Percentiles rank a stretch among this genome's conserved stretches.
phyloP scores from a whole-genome alignment of 2,329 filamentous ascomycete genomes.

The Paraphoma chrysanthemicola region DNA sequence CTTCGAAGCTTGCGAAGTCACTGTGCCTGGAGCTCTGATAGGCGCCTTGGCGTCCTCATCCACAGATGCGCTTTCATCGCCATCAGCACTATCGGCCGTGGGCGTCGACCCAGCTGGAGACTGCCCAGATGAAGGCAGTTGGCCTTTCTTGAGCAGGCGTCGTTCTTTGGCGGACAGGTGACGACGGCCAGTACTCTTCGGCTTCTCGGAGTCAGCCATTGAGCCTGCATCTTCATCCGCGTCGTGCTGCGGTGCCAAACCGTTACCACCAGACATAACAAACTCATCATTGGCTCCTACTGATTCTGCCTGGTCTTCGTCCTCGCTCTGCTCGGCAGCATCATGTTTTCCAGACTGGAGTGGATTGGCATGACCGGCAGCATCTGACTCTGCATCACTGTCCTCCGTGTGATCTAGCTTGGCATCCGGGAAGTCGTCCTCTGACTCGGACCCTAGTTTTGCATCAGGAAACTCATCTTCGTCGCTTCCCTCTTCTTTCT shows the following conservation, averaged over 20 bases:
- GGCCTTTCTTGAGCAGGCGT: conserved; percentile 47
- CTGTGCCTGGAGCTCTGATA: conserved; percentile 31
- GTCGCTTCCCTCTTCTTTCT: conserved; percentile 40
- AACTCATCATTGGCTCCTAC: conserved; percentile 7
- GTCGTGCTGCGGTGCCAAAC: conserved; percentile 7
- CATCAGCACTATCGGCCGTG: conserved; percentile 19
- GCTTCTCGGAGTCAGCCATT: conserved; percentile 36
- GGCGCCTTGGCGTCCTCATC: conserved; percentile 22
- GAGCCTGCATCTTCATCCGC: conserved; percentile 36
- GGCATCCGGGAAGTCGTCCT: conserved; percentile 56
- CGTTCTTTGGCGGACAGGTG: conserved; percentile 50
- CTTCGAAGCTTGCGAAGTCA: conserved; percentile 37
- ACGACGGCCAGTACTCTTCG: conserved; percentile 30
- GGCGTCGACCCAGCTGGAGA: conserved; percentile 19
- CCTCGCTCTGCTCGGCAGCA: conserved; percentile 22
- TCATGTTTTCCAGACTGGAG: conserved; percentile 41
- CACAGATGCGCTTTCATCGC: conserved; percentile 42
- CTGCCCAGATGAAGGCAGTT: conserved; percentile 22
- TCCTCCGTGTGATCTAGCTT: conserved; percentile 46
- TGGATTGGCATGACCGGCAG: conserved; percentile 45
- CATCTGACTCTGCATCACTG: conserved; percentile 45
- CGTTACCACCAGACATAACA: conserved; percentile 19
- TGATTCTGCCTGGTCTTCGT: conserved; percentile 25
- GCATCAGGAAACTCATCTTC: conserved; percentile 56
- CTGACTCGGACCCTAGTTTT: conserved; percentile 45